phyloP scores from a whole-genome alignment of 192 early-diverging fungal species.

The Coemansia sp. region DNA sequence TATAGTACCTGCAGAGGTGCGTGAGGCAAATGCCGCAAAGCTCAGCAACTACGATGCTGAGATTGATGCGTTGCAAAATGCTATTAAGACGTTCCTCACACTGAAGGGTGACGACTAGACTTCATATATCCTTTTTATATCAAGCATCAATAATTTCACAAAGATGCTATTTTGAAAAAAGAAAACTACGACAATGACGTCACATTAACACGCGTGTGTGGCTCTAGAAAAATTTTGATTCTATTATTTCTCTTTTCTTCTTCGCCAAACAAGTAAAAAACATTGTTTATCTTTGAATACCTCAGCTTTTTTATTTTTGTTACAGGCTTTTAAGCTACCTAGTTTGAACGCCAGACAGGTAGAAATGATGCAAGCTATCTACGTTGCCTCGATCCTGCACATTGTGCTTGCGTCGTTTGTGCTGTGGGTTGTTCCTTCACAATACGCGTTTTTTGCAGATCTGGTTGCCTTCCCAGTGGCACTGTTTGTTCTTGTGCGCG shows the following conservation, averaged over 20 bases:
- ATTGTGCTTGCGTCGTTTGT: conserved; percentile 35
- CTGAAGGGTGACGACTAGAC: conserved; percentile 52
- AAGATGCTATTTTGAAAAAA: too few species aligned
- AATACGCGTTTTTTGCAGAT: conserved; percentile 36
- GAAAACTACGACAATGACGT: too few species aligned
- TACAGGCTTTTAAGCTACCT: neutral
- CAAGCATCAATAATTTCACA: too few species aligned
- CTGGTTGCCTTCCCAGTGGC: conserved; percentile 48
- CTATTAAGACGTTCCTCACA: conserved; percentile 71
- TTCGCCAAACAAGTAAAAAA: neutral
- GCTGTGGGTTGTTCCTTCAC: conserved; percentile 44
- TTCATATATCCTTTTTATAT: neutral
- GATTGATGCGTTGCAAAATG: conserved; percentile 66
- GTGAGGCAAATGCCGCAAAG: conserved; percentile 71
- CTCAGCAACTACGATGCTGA: conserved; percentile 73
- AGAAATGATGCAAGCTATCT: conserved; percentile 16
- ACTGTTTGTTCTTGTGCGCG: conserved; percentile 31
- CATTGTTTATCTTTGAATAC: neutral
- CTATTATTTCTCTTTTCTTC: neutral
- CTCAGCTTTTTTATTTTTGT: conserved; percentile 1
- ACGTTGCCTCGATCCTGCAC: conserved; percentile 34
- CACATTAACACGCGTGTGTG: too few species aligned
- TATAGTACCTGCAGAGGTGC: conserved; percentile 71
- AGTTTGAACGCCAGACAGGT: neutral
- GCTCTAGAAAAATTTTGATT: too few species aligned